Percentiles rank a stretch among this genome's conserved stretches.
phyloP scores from a whole-genome alignment of 352 stramenopile species.

The Nothophytophthora sp. region DNA sequence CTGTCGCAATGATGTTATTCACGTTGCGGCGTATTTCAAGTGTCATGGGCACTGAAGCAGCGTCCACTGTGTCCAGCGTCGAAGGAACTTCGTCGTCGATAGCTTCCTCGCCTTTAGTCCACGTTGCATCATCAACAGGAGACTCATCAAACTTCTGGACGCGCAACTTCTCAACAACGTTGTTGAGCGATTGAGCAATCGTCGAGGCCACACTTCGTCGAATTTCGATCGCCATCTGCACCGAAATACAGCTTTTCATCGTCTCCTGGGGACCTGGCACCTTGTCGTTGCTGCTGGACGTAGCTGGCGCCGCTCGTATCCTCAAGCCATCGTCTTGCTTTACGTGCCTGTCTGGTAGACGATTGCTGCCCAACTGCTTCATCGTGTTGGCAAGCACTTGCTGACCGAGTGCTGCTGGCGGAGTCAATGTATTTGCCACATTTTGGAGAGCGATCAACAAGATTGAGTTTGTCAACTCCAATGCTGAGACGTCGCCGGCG shows the following conservation, averaged over 20 bases:
- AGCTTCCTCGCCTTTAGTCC: not conserved
- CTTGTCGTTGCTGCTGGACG: not conserved
- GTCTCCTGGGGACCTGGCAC: not conserved
- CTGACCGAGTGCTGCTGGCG: constrained; percentile 14
- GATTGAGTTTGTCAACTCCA: constrained; percentile 7
- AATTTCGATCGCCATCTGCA: constrained; percentile 37
- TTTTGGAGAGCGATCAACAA: constrained; percentile 23
- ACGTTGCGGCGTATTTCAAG: constrained; percentile 20
- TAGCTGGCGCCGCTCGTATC: not conserved
- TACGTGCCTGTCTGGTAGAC: not conserved
- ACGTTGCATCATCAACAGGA: not conserved
- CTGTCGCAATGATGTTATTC: constrained; percentile 25
- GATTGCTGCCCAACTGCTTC: constrained; percentile 6
- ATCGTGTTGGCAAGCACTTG: constrained; percentile 20
- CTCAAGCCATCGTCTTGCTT: constrained; percentile 8
- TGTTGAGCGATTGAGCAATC: constrained; percentile 36
- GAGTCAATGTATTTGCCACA: constrained; percentile 15
- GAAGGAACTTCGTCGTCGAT: not conserved
- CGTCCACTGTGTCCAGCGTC: not conserved
- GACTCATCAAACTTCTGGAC: constrained; percentile 4
- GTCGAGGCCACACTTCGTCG: constrained; percentile 38
- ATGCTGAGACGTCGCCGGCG: not conserved
- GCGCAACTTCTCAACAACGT: constrained; percentile 25
- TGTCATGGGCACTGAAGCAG: constrained; percentile 5
- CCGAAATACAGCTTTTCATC: constrained; percentile 2